Conservation (phyloP, 164 flowering plant species). For the Nymphaea thermarum region DNA sequence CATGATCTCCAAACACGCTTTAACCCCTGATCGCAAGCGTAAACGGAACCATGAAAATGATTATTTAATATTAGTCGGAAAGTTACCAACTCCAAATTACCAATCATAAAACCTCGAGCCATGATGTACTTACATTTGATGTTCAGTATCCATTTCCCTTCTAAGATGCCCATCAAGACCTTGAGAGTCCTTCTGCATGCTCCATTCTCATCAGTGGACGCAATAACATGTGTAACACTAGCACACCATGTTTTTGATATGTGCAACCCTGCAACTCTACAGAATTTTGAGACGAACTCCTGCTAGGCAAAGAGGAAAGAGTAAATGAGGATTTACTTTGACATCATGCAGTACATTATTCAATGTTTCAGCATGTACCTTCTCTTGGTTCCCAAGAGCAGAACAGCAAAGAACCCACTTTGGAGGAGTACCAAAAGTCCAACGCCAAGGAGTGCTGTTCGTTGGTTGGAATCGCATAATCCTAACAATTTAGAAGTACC, state of each 20-base stretch:
- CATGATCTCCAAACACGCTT: slow-evolving; percentile 56
- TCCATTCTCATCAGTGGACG: slow-evolving; percentile 78
- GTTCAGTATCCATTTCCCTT: slow-evolving; percentile 88
- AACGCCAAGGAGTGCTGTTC: slow-evolving; percentile 15
- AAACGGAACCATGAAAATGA: not conserved
- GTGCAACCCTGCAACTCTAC: slow-evolving; percentile 36
- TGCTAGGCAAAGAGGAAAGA: slow-evolving; percentile 12
- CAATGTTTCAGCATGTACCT: slow-evolving; percentile 27
- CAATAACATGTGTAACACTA: slow-evolving; percentile 77
- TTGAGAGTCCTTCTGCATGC: slow-evolving; percentile 89
- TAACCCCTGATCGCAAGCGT: slow-evolving; percentile 51
- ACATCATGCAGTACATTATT: not conserved
- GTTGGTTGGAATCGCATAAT: not conserved
- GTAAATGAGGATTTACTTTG: not conserved
- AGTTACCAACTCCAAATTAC: not conserved
- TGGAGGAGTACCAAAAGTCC: slow-evolving; percentile 16
- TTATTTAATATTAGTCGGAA: not conserved
- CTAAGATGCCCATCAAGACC: slow-evolving; percentile 75
- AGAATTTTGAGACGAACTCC: slow-evolving; percentile 57
- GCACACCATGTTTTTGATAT: slow-evolving; percentile 52
- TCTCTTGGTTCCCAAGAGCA: slow-evolving; percentile 50
- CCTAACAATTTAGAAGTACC: not conserved
- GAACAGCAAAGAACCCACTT: slow-evolving; percentile 80
- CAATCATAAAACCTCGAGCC: not conserved
- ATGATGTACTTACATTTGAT: slow-evolving; percentile 58